Evolutionary conservation across 164 flowering plant genomes (phyloP), one percentile per base, ranked within the genome.

Genomic region (Cinnamomum chago): DNA sequence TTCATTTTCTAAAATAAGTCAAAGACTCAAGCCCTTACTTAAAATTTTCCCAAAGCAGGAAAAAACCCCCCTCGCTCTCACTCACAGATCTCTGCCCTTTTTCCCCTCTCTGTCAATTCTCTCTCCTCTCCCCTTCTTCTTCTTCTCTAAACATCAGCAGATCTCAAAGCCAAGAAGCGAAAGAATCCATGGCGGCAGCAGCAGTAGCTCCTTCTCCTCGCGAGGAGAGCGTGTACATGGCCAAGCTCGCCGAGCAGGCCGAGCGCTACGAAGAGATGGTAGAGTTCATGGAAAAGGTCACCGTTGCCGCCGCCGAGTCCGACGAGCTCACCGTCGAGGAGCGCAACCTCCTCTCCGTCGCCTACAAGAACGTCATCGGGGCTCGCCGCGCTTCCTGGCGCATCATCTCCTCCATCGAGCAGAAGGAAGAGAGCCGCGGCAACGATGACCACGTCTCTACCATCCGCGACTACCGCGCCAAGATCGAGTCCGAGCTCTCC

Each of bases 221-320:
- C 5, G 95, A 91, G 73, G 85, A 89, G 79, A 68, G 66, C 75
- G 92, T 89, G 11, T 89, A 87, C 88, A 79, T 84, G 88, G 92
- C 92, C 70, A 89, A 89, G 73, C 90, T 89, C 30, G 89, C 92
- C 51, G 92, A 89, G 77, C 92, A 89, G 67, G 95, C 95, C 2
- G 93, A 91, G 81, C 85, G 93, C 2, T 89, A 91, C 80, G 95
- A 91, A 75, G 95, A 91, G 73, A 91, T 91, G 95, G 95, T 89
- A 27, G 89, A 87, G 82, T 91, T 85, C 86, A 89, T 89, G 92
- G 92, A 89, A 84, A 87, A 85, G 60, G 90, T 91, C 22, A 81
- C 89, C 5, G 81, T 85, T 22, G 50, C 84, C 50, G 47, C 47
- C 47, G 82, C 77, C 23, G 89, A 84, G 2, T 50, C 76, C 25